Evolutionary conservation across 2,329 filamentous ascomycete genomes (phyloP).

Genomic region (Trichophyton schoenleinii): DNA sequence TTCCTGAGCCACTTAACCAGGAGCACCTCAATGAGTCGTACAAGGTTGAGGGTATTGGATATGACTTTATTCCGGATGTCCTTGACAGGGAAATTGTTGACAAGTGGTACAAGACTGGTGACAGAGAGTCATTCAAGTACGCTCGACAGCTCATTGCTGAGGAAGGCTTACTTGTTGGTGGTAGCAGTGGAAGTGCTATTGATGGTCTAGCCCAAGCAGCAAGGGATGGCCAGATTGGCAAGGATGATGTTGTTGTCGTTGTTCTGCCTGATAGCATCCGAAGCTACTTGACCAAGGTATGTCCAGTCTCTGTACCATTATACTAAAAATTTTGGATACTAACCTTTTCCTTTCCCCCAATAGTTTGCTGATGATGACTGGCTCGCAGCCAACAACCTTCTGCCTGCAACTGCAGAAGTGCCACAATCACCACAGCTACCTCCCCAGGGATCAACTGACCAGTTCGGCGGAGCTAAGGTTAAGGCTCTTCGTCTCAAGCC

Average conservation of each 20-base stretch:
- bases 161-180: slow-evolving; percentile 85
- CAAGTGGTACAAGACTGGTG: slow-evolving; percentile 97
- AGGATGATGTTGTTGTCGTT: slow-evolving; percentile 81
- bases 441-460: slow-evolving; percentile 42
- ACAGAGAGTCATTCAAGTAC: slow-evolving; percentile 78
- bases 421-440: slow-evolving; percentile 20
- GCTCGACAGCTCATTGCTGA: slow-evolving; percentile 85
- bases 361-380: slow-evolving; percentile 95
- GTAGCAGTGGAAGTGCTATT: slow-evolving; percentile 86
- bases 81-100: slow-evolving; percentile 68
- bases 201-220: slow-evolving; percentile 58
- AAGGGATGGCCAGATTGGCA: slow-evolving; percentile 61
- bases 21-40: slow-evolving; percentile 72
- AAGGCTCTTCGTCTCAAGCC: slow-evolving; percentile 78
- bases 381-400: slow-evolving; percentile 89
- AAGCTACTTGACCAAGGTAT: slow-evolving; percentile 81
- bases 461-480: slow-evolving; percentile 68
- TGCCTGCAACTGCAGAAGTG: slow-evolving; percentile 44
- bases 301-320: not conserved
- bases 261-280: slow-evolving; percentile 90
- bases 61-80: slow-evolving; percentile 95
- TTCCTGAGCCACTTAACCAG: slow-evolving; percentile 68
- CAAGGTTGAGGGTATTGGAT: slow-evolving; percentile 97
- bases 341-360: not conserved
- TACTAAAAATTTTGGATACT: not conserved